phyloP scores from a whole-genome alignment of 2,329 filamentous ascomycete genomes.

The Apiospora kogelbergensis region DNA sequence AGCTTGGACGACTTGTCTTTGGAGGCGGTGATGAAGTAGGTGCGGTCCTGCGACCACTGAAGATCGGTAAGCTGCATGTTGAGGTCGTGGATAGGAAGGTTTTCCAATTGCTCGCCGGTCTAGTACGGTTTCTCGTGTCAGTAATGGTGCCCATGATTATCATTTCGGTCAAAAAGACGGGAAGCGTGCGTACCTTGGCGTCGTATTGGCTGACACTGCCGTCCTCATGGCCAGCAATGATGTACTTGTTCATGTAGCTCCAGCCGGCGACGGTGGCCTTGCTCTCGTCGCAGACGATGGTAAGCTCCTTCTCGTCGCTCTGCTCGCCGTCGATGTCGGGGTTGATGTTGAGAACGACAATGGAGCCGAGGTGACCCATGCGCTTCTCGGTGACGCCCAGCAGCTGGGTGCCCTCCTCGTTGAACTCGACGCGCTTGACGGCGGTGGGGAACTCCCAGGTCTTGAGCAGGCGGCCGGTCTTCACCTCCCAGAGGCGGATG shows the following conservation, averaged over 20 bases:
- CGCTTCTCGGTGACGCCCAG: conserved; percentile 98
- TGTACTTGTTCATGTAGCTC: conserved; percentile 93
- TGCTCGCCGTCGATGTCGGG: conserved; percentile 82
- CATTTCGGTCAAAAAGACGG: not conserved
- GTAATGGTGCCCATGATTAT: not conserved
- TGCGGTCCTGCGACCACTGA: conserved; percentile 90
- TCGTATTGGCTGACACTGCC: conserved; percentile 90
- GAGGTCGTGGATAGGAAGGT: conserved; percentile 82
- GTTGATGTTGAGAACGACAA: conserved; percentile 88
- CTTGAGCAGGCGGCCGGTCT: conserved; percentile 90
- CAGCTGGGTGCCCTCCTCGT: conserved; percentile 85
- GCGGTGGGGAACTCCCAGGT: conserved; percentile 97
- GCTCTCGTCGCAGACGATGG: conserved; percentile 91
- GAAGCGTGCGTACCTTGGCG: conserved; percentile 63
- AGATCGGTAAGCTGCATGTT: conserved; percentile 85
- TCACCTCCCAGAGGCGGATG: conserved; percentile 94
- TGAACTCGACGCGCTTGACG: conserved; percentile 98
- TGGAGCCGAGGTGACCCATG: conserved; percentile 92
- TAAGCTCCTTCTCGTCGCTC: conserved; percentile 76
- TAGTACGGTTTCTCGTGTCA: conserved; percentile 29
- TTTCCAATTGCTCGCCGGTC: conserved; percentile 80
- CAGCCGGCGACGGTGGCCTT: conserved; percentile 97
- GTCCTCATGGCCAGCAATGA: conserved; percentile 97
- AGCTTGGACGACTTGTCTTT: conserved; percentile 96
- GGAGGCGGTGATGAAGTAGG: conserved; percentile 96